These are phyloP conservation scores for Xerocomus brunneocitrinus DNA, from an alignment of 768 basidiomycete genomes.

Conservation along the genomic window DNA sequence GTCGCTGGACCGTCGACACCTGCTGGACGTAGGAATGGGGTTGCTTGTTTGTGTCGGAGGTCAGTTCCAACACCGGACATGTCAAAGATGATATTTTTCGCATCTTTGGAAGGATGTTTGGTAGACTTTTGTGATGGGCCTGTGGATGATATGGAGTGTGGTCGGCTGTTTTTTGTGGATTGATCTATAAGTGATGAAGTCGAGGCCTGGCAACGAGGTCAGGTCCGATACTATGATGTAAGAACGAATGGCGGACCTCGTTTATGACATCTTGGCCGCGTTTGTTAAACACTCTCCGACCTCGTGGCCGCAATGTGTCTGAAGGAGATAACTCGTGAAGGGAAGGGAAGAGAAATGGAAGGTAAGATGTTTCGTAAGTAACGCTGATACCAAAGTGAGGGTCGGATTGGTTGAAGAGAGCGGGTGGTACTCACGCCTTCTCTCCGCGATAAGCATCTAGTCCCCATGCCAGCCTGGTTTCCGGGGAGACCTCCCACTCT, in stretches of 20 bases:
- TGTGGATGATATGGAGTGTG: conserved; percentile 23
- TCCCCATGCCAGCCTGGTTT: conserved; percentile 52
- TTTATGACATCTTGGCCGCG: conserved; percentile 34
- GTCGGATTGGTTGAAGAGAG: conserved; percentile 13
- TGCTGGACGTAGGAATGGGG: conserved; percentile 19
- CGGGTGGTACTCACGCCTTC: conserved; percentile 23
- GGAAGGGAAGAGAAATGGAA: conserved; percentile 59
- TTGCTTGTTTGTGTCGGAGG: conserved; percentile 31
- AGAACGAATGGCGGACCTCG: conserved; percentile 20
- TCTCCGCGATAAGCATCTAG: conserved; percentile 23
- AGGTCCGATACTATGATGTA: conserved; percentile 16
- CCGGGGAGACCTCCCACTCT: conserved; percentile 57
- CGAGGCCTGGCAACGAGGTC: conserved; percentile 19
- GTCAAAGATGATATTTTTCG: conserved; percentile 44
- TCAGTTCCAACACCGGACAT: conserved; percentile 47
- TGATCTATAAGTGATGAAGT: conserved; percentile 11
- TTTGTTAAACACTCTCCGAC: conserved; percentile 50
- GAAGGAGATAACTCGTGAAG: conserved; percentile 22
- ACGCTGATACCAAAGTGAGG: conserved; percentile 24
- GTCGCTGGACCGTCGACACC: conserved; percentile 20
- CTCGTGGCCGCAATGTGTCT: conserved; percentile 33
- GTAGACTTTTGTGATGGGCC: background rate
- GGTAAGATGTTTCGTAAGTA: conserved; percentile 57
- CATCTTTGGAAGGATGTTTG: conserved; percentile 33
- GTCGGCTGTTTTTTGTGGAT: conserved; percentile 12